Evolutionary conservation across 345 rosid genomes (phyloP), one percentile per base, ranked within the genome.

Genomic region (Eucalyptus curtisii): DNA sequence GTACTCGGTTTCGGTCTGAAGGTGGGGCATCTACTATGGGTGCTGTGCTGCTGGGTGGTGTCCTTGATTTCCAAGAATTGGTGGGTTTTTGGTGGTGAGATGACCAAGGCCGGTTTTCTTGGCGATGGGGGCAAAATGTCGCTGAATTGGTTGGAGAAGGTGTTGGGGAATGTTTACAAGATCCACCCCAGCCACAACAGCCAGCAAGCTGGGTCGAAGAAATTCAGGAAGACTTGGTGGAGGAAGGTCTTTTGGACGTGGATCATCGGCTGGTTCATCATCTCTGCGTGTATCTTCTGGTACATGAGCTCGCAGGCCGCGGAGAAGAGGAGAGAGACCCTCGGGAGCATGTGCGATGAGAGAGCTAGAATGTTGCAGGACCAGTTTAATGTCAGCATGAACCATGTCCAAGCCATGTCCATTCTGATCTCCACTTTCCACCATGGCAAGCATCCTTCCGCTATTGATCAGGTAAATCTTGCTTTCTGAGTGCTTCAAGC

Each of bases 321-420:
- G 33, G 99, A 96, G 88, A 96, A 93, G 91, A 93, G 97, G 95
- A 96, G 92, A 89, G 99, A 96, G 82, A 93, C 95, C 9, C 94
- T 97, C 40, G 91, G 92, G 50, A 96, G 97, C 86, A 96, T 97
- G 99, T 97, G 99, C 86, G 99, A 96, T 88, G 98, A 96, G 92
- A 96, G 99, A 89, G 98, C 99, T 87, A 93, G 99, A 92, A 96
- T 97, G 99, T 91, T 97, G 33, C 99, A 96, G 91, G 99, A 97
- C 93, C 99, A 97, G 92, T 97, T 97, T 91, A 97, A 97, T 92
- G 99, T 97, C 48, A 97, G 99, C 92, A 92, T 97, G 99, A 97
- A 97, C 91, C 99, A 97, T 93, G 93, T 97, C 49, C 99, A 97
- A 89, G 99, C 99, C 47, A 96, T 97, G 96, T 96, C 99, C 86